Percentiles rank a stretch among this genome's conserved stretches.
These are phyloP conservation scores for Chalciporus sphaerocephalus DNA, from an alignment of 768 basidiomycete genomes.

Conservation along the genomic window DNA sequence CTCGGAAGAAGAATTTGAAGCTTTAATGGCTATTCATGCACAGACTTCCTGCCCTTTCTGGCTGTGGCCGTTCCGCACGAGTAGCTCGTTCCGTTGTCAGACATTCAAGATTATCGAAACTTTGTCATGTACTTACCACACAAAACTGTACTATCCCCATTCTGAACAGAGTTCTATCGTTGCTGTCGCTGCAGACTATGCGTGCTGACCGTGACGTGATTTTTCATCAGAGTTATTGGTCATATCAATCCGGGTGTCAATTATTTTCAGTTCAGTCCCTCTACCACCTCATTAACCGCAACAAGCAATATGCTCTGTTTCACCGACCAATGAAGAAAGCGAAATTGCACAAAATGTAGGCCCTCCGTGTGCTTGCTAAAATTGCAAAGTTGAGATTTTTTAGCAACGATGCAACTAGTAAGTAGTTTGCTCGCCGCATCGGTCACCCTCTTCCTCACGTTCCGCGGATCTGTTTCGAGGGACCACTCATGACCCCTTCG, in stretches of 20 bases:
- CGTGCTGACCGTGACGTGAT: neutral
- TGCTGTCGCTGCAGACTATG: neutral
- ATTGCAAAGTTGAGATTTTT: neutral
- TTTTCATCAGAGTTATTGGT: neutral
- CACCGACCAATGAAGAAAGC: too few species aligned
- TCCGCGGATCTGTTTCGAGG: neutral
- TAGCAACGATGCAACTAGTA: too few species aligned
- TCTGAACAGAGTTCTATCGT: neutral
- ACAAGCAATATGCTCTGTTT: neutral
- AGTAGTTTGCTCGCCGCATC: neutral
- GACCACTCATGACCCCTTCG: neutral
- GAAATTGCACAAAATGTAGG: too few species aligned
- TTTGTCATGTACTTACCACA: neutral
- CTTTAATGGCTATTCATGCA: conserved; percentile 48
- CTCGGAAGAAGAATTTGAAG: conserved; percentile 50
- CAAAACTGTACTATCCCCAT: neutral
- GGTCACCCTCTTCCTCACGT: neutral
- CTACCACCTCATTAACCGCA: neutral
- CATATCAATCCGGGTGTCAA: neutral
- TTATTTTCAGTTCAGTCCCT: too few species aligned
- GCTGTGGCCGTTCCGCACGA: conserved; percentile 16
- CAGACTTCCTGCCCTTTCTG: neutral
- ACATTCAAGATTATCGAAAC: conserved; percentile 19
- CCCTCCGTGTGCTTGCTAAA: neutral
- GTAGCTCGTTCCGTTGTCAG: conserved; percentile 72